phyloP scores from a whole-genome alignment of 2,329 filamentous ascomycete species.

The Triangularia setosa region DNA sequence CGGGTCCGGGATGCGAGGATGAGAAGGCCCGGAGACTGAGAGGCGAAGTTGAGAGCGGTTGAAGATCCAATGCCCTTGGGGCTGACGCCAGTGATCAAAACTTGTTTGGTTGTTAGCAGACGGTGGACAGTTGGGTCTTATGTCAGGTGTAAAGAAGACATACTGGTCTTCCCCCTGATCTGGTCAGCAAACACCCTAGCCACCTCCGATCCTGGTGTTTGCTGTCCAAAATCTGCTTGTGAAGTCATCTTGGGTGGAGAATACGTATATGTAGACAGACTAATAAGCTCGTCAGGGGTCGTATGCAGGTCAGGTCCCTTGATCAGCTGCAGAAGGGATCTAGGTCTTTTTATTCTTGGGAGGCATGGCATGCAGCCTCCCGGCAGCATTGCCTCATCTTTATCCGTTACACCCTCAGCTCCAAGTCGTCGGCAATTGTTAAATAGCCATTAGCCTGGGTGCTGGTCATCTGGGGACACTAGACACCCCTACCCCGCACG shows the following conservation, averaged over 20 bases:
- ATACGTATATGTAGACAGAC: neutral
- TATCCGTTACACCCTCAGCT: neutral
- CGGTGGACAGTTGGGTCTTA: neutral
- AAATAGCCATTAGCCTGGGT: neutral
- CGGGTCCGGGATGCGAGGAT: slow-evolving; percentile 44
- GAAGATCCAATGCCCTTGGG: slow-evolving; percentile 40
- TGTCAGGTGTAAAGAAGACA: slow-evolving; percentile 5
- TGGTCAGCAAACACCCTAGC: slow-evolving; percentile 27
- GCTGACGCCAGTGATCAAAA: slow-evolving; percentile 41
- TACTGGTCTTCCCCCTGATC: slow-evolving; percentile 32
- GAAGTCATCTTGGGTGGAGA: slow-evolving; percentile 28
- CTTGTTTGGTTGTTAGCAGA: slow-evolving; percentile 23
- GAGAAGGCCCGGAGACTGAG: slow-evolving; percentile 39
- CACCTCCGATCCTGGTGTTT: slow-evolving; percentile 36
- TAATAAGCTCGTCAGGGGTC: neutral
- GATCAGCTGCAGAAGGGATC: neutral
- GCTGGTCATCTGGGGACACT: neutral
- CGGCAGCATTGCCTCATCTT: neutral
- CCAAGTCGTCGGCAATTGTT: neutral
- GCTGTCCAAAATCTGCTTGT: slow-evolving; percentile 33
- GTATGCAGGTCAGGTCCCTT: neutral
- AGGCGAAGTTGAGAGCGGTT: slow-evolving; percentile 41
- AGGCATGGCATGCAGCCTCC: neutral
- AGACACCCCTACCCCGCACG: neutral
- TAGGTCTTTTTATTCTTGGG: neutral